Evolutionary conservation across 2,329 filamentous ascomycete genomes (phyloP).

Genomic region (Penicillium sp.): DNA sequence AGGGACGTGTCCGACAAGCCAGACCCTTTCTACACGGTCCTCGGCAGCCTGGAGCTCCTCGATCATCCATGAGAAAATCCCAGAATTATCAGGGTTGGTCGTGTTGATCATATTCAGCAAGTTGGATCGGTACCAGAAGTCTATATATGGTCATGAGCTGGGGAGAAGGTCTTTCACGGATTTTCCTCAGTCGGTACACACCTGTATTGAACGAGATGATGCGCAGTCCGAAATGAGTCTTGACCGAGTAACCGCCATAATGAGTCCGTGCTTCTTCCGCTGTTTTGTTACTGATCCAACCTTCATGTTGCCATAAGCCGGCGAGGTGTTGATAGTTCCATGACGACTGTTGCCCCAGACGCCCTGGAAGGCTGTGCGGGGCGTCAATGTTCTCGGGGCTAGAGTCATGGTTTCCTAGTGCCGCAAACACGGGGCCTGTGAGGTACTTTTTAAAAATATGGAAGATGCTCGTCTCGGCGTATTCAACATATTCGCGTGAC

Average conservation of each 20-base stretch:
- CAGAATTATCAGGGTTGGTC: conserved; percentile 46
- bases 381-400: conserved; percentile 50
- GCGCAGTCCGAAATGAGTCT: conserved; percentile 48
- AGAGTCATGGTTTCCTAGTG: conserved; percentile 54
- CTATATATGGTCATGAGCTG: neutral
- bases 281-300: conserved; percentile 46
- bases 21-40: conserved; percentile 48
- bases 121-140: conserved; percentile 34
- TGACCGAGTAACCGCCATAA: conserved; percentile 52
- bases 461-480: conserved; percentile 49
- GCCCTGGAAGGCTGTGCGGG: conserved; percentile 49
- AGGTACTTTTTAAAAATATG: conserved; percentile 53
- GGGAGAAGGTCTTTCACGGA: neutral
- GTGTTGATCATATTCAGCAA: conserved; percentile 50
- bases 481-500: conserved; percentile 49
- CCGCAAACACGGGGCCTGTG: conserved; percentile 51
- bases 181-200: conserved; percentile 28
- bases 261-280: conserved; percentile 47
- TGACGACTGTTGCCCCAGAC: conserved; percentile 49
- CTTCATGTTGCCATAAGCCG: conserved; percentile 51
- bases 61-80: conserved; percentile 47
- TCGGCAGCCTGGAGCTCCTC: conserved; percentile 50
- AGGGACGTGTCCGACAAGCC: conserved; percentile 51
- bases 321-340: conserved; percentile 56
- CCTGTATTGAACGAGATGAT: conserved; percentile 51